phyloP scores from a whole-genome alignment of 805 yeast genomes.

The Metschnikowia lunata region DNA sequence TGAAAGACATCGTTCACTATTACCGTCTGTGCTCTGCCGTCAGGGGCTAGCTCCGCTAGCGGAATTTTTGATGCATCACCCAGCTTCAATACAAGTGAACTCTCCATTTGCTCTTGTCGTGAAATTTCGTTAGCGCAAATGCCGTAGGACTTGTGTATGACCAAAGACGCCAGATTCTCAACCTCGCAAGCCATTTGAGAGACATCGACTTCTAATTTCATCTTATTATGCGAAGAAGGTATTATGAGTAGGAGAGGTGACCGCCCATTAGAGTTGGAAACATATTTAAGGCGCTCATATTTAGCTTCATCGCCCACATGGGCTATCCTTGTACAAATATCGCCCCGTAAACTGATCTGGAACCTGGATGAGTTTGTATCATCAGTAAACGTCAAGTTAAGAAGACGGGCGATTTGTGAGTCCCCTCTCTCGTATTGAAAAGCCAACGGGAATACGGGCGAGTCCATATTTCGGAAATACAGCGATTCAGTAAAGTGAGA shows the following conservation, averaged over 20 bases:
- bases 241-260: conserved; percentile 31
- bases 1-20: conserved; percentile 14
- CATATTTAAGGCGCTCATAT: conserved; percentile 20
- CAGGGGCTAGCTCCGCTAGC: conserved; percentile 25
- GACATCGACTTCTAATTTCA: conserved; percentile 27
- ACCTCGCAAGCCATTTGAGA: conserved; percentile 16
- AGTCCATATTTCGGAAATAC: conserved; percentile 6
- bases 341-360: conserved; percentile 19
- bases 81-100: conserved; percentile 4
- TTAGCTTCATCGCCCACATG: not conserved
- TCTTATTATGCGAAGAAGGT: conserved; percentile 18
- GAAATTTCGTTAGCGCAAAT: not conserved
- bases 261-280: conserved; percentile 19
- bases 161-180: conserved; percentile 18
- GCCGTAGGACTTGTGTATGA: conserved; percentile 28
- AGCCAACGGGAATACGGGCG: conserved; percentile 17
- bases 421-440: conserved; percentile 25
- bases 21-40: conserved; percentile 12
- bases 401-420: conserved; percentile 16
- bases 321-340: conserved; percentile 20
- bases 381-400: conserved; percentile 25
- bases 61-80: conserved; percentile 29
- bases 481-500: not conserved
- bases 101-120: conserved; percentile 9
- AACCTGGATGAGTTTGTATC: conserved; percentile 22